A percentile compares a stretch with the other conserved stretches of the same genome.
These are phyloP conservation scores for Leccinum uliginosum DNA, from an alignment of 768 basidiomycete genomes.

Conservation along the genomic window DNA sequence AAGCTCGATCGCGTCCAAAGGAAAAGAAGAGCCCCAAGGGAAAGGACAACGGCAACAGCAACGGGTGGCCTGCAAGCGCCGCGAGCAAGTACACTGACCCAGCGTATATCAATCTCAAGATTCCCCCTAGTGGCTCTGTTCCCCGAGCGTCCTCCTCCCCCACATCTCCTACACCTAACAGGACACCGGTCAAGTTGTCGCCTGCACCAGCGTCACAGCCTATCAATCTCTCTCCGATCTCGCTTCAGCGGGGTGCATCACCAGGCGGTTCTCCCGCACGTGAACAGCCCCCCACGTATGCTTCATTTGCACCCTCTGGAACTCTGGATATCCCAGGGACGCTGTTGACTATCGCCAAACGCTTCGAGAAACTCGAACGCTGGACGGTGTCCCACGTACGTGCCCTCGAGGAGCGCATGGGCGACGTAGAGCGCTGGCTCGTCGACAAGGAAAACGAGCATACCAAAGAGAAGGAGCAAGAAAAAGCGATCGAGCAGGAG, in stretches of 20 bases:
- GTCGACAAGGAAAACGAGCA: constrained; percentile 76
- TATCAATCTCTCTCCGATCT: constrained; percentile 57
- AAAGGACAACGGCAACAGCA: constrained; percentile 31
- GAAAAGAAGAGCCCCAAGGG: constrained; percentile 40
- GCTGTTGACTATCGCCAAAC: constrained; percentile 62
- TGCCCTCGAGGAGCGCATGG: constrained; percentile 87
- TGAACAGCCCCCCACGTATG: constrained; percentile 69
- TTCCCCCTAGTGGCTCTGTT: constrained; percentile 43
- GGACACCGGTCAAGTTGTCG: constrained; percentile 27
- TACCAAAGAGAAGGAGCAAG: constrained; percentile 39
- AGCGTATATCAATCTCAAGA: constrained; percentile 51
- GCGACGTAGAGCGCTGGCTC: constrained; percentile 86
- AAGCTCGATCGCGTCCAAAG: constrained; percentile 65
- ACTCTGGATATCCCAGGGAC: constrained; percentile 73
- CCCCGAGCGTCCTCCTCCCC: constrained; percentile 49
- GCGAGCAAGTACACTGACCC: constrained; percentile 56
- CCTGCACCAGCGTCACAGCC: constrained; percentile 40
- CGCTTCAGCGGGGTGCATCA: constrained; percentile 48
- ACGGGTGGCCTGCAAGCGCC: constrained; percentile 54
- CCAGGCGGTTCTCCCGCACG: constrained; percentile 33
- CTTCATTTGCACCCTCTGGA: constrained; percentile 67
- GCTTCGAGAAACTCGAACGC: constrained; percentile 86
- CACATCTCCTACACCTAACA: constrained; percentile 58
- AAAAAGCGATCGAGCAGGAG: constrained; percentile 2
- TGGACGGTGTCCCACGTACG: constrained; percentile 89